These are phyloP conservation scores for Suhomyces wounanorum DNA, from an alignment of 1,139 yeast genomes.

Conservation along the genomic window DNA sequence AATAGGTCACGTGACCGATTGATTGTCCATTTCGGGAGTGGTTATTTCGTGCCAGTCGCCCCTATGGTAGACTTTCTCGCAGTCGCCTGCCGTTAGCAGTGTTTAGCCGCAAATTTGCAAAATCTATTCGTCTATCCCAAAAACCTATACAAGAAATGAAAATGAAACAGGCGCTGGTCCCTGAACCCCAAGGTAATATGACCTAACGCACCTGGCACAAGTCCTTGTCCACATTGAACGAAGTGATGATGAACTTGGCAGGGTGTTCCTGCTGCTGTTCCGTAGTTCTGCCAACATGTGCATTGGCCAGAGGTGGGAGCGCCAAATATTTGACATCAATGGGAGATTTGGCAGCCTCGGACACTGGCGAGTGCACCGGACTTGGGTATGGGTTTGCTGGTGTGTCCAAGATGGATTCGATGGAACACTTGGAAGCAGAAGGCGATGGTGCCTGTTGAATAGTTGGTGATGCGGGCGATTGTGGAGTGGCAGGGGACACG, in stretches of 20 bases:
- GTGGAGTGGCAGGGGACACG: not conserved
- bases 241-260: slow-evolving; percentile 30
- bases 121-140: slow-evolving; percentile 9
- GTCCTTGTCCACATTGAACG: slow-evolving; percentile 28
- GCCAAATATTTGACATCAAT: slow-evolving; percentile 20
- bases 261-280: slow-evolving; percentile 5
- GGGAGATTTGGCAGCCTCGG: slow-evolving; percentile 13
- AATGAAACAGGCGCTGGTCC: not conserved
- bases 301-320: slow-evolving; percentile 17
- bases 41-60: not conserved
- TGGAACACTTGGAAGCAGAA: slow-evolving; percentile 16
- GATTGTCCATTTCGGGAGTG: not conserved
- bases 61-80: slow-evolving; percentile 8
- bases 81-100: slow-evolving; percentile 13
- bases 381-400: slow-evolving; percentile 19
- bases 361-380: slow-evolving; percentile 25
- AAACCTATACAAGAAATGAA: slow-evolving; percentile 9
- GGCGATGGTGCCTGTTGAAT: slow-evolving; percentile 1
- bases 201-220: slow-evolving; percentile 25
- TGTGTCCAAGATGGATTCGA: slow-evolving; percentile 19
- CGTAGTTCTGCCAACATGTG: not conserved
- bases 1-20: not conserved
- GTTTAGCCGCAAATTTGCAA: slow-evolving; percentile 17
- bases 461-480: not conserved
- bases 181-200: not conserved